Conservation (phyloP, 805 yeast genomes). For the Ogataea philodendri region DNA sequence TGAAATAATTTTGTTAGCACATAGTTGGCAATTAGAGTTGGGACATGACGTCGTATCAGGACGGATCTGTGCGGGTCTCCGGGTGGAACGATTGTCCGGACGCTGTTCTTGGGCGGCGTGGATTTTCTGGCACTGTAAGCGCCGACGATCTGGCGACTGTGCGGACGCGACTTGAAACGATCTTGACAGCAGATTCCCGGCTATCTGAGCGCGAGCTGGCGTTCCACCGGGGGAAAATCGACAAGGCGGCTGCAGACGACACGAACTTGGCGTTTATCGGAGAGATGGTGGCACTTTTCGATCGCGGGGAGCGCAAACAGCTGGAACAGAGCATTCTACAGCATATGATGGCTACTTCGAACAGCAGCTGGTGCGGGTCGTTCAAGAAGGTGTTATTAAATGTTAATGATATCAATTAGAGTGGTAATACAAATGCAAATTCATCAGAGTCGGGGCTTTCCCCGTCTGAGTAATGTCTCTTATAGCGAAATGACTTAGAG, state of each 20-base stretch:
- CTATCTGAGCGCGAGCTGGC: constrained; percentile 43
- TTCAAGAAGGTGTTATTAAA: constrained; percentile 48
- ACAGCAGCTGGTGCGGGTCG: constrained; percentile 68
- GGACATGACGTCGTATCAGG: constrained; percentile 26
- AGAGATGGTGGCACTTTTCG: constrained; percentile 23
- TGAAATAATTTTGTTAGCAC: constrained; percentile 3
- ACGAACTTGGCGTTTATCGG: constrained; percentile 30
- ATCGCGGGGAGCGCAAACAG: constrained; percentile 18
- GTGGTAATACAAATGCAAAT: too few species aligned
- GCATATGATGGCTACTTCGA: constrained; percentile 57
- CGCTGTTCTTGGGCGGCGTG: constrained; percentile 17
- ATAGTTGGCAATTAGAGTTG: too few species aligned
- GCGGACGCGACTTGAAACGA: background rate
- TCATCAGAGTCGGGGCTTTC: too few species aligned
- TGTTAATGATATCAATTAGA: too few species aligned
- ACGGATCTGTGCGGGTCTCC: constrained; percentile 24
- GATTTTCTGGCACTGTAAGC: too few species aligned
- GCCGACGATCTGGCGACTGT: background rate
- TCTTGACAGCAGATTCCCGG: constrained; percentile 30
- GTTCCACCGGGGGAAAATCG: constrained; percentile 43
- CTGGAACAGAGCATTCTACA: constrained; percentile 39
- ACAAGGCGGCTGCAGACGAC: constrained; percentile 27
- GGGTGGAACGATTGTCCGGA: constrained; percentile 67
- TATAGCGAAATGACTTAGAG: too few species aligned
- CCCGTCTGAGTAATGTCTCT: too few species aligned